Percentiles rank a stretch among this genome's conserved stretches.
These are phyloP conservation scores for Ustulina deusta DNA, from an alignment of 2,329 filamentous ascomycete genomes.

Conservation along the genomic window DNA sequence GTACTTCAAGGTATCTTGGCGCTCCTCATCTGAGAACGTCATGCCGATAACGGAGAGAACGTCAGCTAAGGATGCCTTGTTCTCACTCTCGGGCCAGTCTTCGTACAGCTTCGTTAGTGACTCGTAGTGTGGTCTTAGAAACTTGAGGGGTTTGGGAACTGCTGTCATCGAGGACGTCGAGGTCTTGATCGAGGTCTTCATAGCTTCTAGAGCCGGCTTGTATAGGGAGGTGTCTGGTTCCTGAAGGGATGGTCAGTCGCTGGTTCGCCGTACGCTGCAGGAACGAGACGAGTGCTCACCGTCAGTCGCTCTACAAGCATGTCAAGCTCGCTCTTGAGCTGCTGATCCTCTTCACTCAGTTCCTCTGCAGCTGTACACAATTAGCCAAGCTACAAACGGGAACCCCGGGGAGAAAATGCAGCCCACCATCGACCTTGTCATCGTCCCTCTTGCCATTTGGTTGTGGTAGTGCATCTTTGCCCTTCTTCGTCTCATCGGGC, in stretches of 20 bases:
- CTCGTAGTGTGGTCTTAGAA: constrained; percentile 96
- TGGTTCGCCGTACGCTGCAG: background rate
- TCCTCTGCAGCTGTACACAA: constrained; percentile 73
- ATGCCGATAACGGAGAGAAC: constrained; percentile 97
- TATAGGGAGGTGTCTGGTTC: constrained; percentile 90
- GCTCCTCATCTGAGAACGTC: constrained; percentile 97
- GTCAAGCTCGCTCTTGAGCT: constrained; percentile 97
- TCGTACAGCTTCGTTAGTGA: constrained; percentile 89
- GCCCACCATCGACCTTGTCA: constrained; percentile 65
- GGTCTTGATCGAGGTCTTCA: constrained; percentile 99
- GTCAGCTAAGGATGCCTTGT: constrained; percentile 92
- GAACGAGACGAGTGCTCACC: constrained; percentile 61
- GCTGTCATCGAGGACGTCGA: constrained; percentile 99
- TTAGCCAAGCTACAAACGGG: constrained; percentile 51
- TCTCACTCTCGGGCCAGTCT: constrained; percentile 83
- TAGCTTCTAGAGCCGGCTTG: constrained; percentile 91
- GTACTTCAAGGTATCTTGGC: constrained; percentile 96
- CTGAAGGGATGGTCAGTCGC: constrained; percentile 58
- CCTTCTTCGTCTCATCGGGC: constrained; percentile 67
- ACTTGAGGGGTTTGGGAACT: constrained; percentile 97
- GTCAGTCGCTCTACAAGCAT: constrained; percentile 97
- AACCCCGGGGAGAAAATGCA: constrained; percentile 33
- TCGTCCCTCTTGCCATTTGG: constrained; percentile 84
- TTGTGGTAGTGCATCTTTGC: constrained; percentile 76
- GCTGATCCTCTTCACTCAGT: constrained; percentile 96